Evolutionary conservation across 495 filamentous ascomycete genomes (phyloP).

Genomic region (Hypoxylon trugodes): DNA sequence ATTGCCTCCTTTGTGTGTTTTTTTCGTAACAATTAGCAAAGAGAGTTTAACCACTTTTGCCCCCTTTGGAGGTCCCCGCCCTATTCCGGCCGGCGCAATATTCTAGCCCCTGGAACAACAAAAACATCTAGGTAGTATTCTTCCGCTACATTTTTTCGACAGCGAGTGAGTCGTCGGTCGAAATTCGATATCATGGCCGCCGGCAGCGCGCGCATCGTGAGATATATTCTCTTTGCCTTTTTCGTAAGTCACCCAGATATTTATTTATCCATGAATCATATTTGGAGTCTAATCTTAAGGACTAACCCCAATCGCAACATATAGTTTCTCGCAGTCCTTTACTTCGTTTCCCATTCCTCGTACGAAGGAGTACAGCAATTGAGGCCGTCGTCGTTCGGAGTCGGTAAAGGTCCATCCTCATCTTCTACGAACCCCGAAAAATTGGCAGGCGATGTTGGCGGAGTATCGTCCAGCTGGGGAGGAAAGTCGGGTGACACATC

Average conservation of each 20-base stretch:
- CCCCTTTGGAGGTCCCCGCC: conserved; percentile 31
- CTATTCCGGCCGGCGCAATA: conserved; percentile 15
- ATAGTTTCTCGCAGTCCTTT: conserved; percentile 77
- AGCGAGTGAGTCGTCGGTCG: conserved; percentile 14
- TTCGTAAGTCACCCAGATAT: conserved; percentile 66
- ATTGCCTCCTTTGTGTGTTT: conserved; percentile 35
- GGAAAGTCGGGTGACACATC: conserved; percentile 33
- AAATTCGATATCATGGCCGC: conserved; percentile 65
- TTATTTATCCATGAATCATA: background rate
- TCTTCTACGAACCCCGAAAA: conserved; percentile 47
- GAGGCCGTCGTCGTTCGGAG: conserved; percentile 33
- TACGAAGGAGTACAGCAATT: conserved; percentile 44
- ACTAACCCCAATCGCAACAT: conserved; percentile 19
- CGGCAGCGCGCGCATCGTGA: conserved; percentile 73
- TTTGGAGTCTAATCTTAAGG: background rate
- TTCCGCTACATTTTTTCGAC: too few species aligned
- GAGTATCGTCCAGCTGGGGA: conserved; percentile 33
- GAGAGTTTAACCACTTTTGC: conserved; percentile 25
- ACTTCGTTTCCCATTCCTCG: conserved; percentile 80
- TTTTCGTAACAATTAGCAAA: conserved; percentile 19
- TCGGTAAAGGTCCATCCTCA: conserved; percentile 21
- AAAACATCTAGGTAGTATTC: too few species aligned
- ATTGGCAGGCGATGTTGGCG: conserved; percentile 27
- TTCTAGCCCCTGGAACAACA: conserved; percentile 6
- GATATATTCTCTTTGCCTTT: conserved; percentile 88